Conservation (phyloP, 2,329 filamentous ascomycete species). For the Trichophyton benhamiae region DNA sequence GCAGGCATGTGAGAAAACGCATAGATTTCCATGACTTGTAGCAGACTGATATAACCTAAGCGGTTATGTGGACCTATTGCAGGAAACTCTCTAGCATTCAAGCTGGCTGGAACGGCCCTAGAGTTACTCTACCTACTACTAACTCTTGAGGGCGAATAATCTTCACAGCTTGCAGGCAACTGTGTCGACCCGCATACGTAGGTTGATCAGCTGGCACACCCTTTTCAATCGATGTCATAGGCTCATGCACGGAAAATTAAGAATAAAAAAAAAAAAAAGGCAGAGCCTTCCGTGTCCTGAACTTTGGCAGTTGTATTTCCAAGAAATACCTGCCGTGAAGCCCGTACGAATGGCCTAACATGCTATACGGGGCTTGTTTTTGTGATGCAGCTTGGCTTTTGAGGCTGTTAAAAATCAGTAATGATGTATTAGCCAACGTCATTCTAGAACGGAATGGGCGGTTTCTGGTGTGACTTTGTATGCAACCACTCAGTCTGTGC, state of each 20-base stretch:
- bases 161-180: background rate
- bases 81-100: background rate
- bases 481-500: background rate
- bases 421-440: background rate
- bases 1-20: background rate
- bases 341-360: background rate
- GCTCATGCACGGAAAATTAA: background rate
- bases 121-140: background rate
- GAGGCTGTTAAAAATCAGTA: background rate
- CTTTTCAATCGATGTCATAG: background rate
- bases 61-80: constrained; percentile 1
- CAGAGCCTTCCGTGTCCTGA: background rate
- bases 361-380: background rate
- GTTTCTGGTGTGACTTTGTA: background rate
- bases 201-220: background rate
- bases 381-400: background rate
- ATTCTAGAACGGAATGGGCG: background rate
- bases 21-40: background rate
- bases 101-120: background rate
- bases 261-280: background rate
- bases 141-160: background rate
- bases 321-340: background rate
- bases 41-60: background rate
- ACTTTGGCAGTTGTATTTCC: background rate
- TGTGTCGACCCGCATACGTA: background rate